These are phyloP conservation scores for Penicillium sp. DNA, from an alignment of 2,329 filamentous ascomycete species.

Conservation along the genomic window DNA sequence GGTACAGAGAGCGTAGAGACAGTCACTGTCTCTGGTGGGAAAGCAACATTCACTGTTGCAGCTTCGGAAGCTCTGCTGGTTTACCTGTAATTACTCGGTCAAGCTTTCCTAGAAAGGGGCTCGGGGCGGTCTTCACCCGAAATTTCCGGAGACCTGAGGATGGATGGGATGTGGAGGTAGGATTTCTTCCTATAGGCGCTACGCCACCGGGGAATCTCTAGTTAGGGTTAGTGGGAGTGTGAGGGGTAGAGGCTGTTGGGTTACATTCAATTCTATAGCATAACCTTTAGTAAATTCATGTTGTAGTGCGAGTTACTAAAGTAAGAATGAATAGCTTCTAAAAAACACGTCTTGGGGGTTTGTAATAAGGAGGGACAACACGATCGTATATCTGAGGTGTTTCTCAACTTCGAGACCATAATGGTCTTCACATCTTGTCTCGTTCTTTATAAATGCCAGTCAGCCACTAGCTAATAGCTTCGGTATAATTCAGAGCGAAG, in stretches of 20 bases:
- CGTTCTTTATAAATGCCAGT: neutral
- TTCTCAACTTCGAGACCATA: neutral
- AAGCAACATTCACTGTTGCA: conserved; percentile 40
- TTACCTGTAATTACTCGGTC: conserved; percentile 33
- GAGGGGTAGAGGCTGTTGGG: neutral
- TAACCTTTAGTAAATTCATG: neutral
- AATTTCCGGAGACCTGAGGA: neutral
- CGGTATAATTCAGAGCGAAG: conserved; percentile 10
- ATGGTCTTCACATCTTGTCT: neutral
- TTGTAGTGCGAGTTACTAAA: neutral
- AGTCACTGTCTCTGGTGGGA: conserved; percentile 21
- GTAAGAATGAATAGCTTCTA: neutral
- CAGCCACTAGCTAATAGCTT: neutral
- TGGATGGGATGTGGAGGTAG: neutral
- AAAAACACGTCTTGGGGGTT: neutral
- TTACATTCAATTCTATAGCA: neutral
- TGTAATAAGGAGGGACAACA: neutral
- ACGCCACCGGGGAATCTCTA: conserved; percentile 5
- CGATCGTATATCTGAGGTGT: neutral
- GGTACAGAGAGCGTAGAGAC: conserved; percentile 33
- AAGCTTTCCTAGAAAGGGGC: neutral
- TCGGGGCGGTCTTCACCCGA: neutral
- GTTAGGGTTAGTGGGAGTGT: neutral
- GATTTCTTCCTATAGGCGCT: neutral
- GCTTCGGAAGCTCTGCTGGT: conserved; percentile 51